Conservation (phyloP, 202 grass and related monocot genomes). For the Eragrostis tef region DNA sequence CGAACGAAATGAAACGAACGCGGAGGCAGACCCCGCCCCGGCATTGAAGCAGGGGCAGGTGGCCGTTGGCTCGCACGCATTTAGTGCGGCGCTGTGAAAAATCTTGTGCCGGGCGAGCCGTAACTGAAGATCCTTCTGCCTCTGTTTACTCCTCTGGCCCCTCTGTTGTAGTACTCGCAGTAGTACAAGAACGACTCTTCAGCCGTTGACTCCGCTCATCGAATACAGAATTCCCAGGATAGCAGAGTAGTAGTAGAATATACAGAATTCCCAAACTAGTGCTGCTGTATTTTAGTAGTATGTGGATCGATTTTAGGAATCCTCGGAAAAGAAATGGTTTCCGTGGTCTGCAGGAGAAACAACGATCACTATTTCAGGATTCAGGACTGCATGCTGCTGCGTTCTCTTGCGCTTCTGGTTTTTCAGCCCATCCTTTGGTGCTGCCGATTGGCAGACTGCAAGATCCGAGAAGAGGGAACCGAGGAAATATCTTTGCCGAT, state of each 20-base stretch:
- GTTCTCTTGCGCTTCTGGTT: constrained; percentile 7
- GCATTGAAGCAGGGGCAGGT: constrained; percentile 38
- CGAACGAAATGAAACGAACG: constrained; percentile 22
- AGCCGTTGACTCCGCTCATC: no score
- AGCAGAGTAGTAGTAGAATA: no score
- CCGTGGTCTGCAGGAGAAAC: not conserved
- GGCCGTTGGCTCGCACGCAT: not conserved
- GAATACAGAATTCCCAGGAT: no score
- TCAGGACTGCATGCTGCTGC: not conserved
- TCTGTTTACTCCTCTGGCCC: no score
- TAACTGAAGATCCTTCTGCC: no score
- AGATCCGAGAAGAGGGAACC: not conserved
- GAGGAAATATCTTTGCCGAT: no score
- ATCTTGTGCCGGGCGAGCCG: not conserved
- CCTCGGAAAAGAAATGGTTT: not conserved
- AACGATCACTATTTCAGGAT: constrained; percentile 1
- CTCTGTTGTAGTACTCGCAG: no score
- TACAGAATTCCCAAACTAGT: not conserved
- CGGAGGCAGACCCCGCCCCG: not conserved
- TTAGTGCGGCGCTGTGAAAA: constrained; percentile 7
- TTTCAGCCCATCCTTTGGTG: constrained; percentile 1
- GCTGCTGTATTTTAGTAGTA: not conserved
- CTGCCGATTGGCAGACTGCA: not conserved
- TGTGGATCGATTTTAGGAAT: not conserved
- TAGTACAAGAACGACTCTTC: no score